Evolutionary conservation across 352 stramenopile genomes (phyloP), one percentile per base, ranked within the genome.

Genomic region (Phytophthora melonis): DNA sequence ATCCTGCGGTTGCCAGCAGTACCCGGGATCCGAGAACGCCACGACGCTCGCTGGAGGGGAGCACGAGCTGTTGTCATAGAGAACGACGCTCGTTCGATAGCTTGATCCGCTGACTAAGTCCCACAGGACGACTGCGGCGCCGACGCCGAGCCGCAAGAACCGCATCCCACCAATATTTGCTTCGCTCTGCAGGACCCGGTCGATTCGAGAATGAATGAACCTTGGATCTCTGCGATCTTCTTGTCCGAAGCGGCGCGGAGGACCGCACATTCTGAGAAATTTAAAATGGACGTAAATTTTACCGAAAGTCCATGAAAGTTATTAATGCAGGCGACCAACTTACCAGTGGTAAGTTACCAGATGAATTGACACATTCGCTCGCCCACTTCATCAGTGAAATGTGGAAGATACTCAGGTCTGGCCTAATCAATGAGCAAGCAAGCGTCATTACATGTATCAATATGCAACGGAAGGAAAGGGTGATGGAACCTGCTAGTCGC

Each of bases 11-110:
- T n/a, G 19, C n/a, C 27, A 54, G 25, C 39, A 27, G 19, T 30
- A 7, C 27, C 41, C 21, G 30, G 30, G 30, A 34, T 34, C 6
- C 30, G 7, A 34, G 7, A 34, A 34, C 6, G 30, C 30, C 41
- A 70, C 21, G 5, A 39, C 19, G 36, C 21, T 27, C 13, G 63
- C 53, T 19, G 63, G 52, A 8, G 25, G 25, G 23, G 41, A 63
- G 13, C 63, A 70, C 1, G 63, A 70, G 5, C 13, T 32, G 13
- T 70, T 45, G 23, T 58, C 53, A 64, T 52, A 70, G 21, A 58
- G 6, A 39, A 25, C 13, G 21, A 39, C 5, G 23, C 10, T 32
- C 49, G n/a, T 9, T 8, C 49, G 49, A 16, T 55, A 55, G 19
- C 49, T 55, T 10, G 10, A 27, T 55, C 49, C 49, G 2, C 21